Base-by-base conservation (phyloP, 495 filamentous ascomycete genomes). In the Aspergillus cavernicola region DNA sequence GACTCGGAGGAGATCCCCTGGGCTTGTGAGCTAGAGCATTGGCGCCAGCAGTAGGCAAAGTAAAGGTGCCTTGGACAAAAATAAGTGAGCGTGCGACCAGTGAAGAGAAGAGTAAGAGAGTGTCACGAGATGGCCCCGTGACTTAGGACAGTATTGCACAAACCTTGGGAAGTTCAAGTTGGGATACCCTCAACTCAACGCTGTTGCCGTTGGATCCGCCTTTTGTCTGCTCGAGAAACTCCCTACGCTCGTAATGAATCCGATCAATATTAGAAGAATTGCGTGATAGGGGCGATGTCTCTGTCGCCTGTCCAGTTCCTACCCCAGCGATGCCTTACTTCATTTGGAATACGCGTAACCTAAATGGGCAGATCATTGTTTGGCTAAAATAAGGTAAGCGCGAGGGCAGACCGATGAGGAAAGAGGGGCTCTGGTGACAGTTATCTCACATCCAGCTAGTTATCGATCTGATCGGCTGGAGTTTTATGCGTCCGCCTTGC, bases 291-390 rank as follows among this genome's bases (percentile, higher is more conserved):
- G 26, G 33, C 26, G 13, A 24, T 43, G 50, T 29, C 32, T 29
- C 18, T 42, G 49, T 44, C 45, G 44, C 43, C 31, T 38, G 37
- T 50, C 8, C 12, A 32, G 15, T 28, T 31, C 33, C 19, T 11
- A 10, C 32, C 52, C 55, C 54, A 57, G 32, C 55, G 58, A 44
- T 61, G 55, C 59, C 59, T 58, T 61, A 58, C 55, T 43, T 50
- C 18, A 50, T 56, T 38, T 15, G 42, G 43, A n/a, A 5, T 22
- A 32, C 33, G 52, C 52, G 35, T 47, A 45, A 13, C 42, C 52
- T 16, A 47, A 51, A 35, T 23, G 19, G 29, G 29, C 31, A 35
- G 31, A 31, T 47, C 44, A 19, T n/a, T 15, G n/a, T 47, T 35
- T 26, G 42, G 42, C 10, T 8, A 29, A 10, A 39, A 13, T 38